A percentile compares a stretch with the other conserved stretches of the same genome.
phyloP scores from a whole-genome alignment of 345 rosid species.

The Moricandia moricandioides region DNA sequence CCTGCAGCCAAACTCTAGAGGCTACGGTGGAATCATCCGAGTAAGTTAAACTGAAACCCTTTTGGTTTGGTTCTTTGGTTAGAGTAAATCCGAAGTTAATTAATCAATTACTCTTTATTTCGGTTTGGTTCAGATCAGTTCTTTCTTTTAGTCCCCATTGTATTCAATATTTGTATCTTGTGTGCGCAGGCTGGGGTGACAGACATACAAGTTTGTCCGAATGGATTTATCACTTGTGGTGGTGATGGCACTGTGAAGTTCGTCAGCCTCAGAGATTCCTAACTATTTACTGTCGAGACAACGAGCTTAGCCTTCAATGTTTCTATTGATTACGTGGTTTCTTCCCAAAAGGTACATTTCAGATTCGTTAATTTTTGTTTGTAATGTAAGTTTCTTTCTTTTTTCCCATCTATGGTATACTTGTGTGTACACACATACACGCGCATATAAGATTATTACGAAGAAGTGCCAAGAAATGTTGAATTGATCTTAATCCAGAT shows the following conservation, averaged over 20 bases:
- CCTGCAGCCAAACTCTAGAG: slow-evolving; percentile 75
- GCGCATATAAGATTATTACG: not conserved
- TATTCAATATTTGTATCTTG: not conserved
- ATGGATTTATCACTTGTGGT: slow-evolving; percentile 81
- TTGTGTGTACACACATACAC: not conserved
- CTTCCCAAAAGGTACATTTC: not conserved
- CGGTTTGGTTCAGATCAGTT: too few relatives aligned
- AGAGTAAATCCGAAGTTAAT: too few relatives aligned
- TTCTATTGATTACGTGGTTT: not conserved
- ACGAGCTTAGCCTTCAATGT: not conserved
- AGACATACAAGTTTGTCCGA: slow-evolving; percentile 70
- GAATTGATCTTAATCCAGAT: not conserved
- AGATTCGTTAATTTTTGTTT: slow-evolving; percentile 6
- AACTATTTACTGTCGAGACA: not conserved
- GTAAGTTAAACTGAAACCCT: slow-evolving; percentile 32
- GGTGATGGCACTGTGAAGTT: slow-evolving; percentile 86
- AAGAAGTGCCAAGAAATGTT: not conserved
- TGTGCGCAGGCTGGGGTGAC: slow-evolving; percentile 79
- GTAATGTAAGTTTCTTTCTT: not conserved
- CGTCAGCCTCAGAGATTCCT: slow-evolving; percentile 46
- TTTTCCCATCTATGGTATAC: not conserved
- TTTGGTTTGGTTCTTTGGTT: not conserved
- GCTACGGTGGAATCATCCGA: slow-evolving; percentile 84
- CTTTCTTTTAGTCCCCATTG: too few relatives aligned
- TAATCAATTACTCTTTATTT: too few relatives aligned